These are phyloP conservation scores for Yamadazyma dushanensis DNA, from an alignment of 1,139 yeast species.

Conservation along the genomic window DNA sequence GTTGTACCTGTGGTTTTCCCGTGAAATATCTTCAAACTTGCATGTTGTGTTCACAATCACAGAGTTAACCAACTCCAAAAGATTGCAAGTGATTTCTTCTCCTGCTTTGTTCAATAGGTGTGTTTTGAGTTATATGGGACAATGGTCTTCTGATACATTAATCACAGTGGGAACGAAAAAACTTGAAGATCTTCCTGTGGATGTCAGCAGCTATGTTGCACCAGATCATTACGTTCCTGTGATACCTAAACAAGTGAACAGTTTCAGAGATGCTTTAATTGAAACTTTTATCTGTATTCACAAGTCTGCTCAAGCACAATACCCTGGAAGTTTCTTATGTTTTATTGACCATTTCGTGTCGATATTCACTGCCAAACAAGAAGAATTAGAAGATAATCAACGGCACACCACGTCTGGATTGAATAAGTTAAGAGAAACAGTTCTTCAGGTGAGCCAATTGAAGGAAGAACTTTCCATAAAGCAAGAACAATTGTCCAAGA, in stretches of 20 bases:
- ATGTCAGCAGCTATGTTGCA: constrained; percentile 38
- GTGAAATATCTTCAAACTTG: constrained; percentile 65
- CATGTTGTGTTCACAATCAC: constrained; percentile 83
- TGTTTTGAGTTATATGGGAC: constrained; percentile 87
- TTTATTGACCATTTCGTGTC: constrained; percentile 49
- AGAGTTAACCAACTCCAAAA: constrained; percentile 45
- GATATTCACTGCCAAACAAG: constrained; percentile 44
- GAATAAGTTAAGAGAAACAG: constrained; percentile 75
- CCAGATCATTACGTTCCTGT: constrained; percentile 26
- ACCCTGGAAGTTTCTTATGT: constrained; percentile 51
- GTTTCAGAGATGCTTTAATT: constrained; percentile 48
- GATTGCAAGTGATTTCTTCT: constrained; percentile 58
- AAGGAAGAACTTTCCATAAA: constrained; percentile 56
- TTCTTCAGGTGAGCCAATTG: constrained; percentile 66
- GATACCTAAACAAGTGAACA: constrained; percentile 9
- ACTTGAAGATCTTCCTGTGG: constrained; percentile 52
- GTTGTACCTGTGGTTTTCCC: constrained; percentile 70
- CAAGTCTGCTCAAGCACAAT: constrained; percentile 8
- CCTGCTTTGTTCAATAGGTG: constrained; percentile 94
- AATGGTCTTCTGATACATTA: constrained; percentile 62
- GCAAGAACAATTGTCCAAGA: constrained; percentile 46
- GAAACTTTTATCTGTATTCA: constrained; percentile 53
- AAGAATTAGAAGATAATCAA: constrained; percentile 62
- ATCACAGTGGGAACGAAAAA: constrained; percentile 48
- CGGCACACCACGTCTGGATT: constrained; percentile 74